Base-by-base conservation (phyloP, 2,329 filamentous ascomycete species). In the Colletotrichum ledebouriae region DNA sequence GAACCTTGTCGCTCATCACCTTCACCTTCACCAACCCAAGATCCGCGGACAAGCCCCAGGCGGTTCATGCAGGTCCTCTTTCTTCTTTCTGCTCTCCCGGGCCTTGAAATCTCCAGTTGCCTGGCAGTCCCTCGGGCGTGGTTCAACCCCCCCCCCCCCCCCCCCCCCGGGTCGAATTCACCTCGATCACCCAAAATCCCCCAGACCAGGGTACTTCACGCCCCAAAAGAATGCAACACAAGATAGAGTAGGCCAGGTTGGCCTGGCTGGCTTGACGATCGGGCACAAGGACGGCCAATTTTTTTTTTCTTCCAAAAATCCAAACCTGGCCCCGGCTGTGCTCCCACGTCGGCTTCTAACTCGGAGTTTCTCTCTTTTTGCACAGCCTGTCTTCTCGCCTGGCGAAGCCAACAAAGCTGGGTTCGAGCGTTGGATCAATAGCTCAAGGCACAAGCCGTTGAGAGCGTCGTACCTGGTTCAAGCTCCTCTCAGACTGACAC, bases 11-110 rank as follows among this genome's bases (percentile, higher is more conserved):
- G 11, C 41, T 12, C 60, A 42, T 65, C 46, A 55, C 33, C 65
- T 47, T 56, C 65, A 63, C 61, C 47, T 63, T 68, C 65, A 55
- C 60, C 65, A 64, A 59, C 60, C 49, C 29, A 46, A 56, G 61
- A 68, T 68, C 61, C 65, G 34, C 46, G 55, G 53, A 50, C 47
- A 64, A 52, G 65, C 65, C 37, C 33, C 41, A 66, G 63, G 59
- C 56, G 59, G 70, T 71, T 71, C 70, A 70, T 71, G 70, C 70
- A 71, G 67, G 70, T 70, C 66, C 63, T 66, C 47, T 70, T 71
- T 58, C 70, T 71, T 68, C 59, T 70, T 58, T 59, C 42, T 22
- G 29, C 58, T 50, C 20, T 15, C 44, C 50, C 55, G 53, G 22
- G 59, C 52, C 63, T 25, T 15, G 39, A 47, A 67, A 37, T 47